Evolutionary conservation across 129 eudicot genomes (phyloP), one percentile per base, ranked within the genome.

Genomic region (Centella asiatica): DNA sequence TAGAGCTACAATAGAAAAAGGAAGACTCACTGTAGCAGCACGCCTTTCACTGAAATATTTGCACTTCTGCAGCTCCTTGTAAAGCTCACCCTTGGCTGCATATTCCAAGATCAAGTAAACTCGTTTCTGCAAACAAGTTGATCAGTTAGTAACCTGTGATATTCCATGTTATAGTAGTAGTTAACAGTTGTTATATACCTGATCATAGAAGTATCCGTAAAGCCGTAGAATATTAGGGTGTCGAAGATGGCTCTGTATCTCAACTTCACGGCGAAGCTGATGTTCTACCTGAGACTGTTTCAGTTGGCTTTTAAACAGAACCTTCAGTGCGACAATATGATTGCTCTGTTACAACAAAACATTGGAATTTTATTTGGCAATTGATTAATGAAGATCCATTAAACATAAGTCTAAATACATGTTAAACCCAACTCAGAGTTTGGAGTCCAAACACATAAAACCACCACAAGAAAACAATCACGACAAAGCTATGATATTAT

Each of bases 221-320:
- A 89, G 86, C 29, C 97, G 68, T 50, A 89, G 51, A 28, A 89
- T 89, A 73, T 89, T 89, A 17, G 97, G 90, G 69, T 89, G 97
- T 40, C 97, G 77, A 65, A 89, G 97, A 83, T 89, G 95, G 69
- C 93, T 90, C 72, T 92, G 98, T 51, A 92, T 92, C 71, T 92
- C 98, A 47, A 92, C 96, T 82, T 92, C 98, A 13, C 98, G 90
- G 12, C 98, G 94, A 44, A 87, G 89, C 66, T 92, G 95, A 69
- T 87, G 98, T 74, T 92, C 98, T 42, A 92, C 98, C 76, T 92
- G 98, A 64, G 95, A 87, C 78, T 81, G 88, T 65, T 92, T 87
- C 65, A 92, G 76, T 69, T 92, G 98, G 79, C 81, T 84, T 75
- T 87, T 92, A 62, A 87, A 92, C 33, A 92, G 77, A 28, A 92